Evolutionary conservation across 805 yeast genomes (phyloP), one percentile per base, ranked within the genome.

Genomic region (Kodamaea restingae): DNA sequence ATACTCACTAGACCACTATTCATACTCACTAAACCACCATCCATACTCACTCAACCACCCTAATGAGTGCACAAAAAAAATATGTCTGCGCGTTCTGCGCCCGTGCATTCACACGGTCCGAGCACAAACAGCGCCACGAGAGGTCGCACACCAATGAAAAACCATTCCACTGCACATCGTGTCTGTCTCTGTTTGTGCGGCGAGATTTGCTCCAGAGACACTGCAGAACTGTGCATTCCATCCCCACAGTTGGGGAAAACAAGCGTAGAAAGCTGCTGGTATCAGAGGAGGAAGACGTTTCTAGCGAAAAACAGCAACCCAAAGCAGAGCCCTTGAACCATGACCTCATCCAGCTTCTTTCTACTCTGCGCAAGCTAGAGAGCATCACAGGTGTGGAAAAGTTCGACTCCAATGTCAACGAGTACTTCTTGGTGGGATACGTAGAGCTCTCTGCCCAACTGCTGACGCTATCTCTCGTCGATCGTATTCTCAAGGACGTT

Each of bases 141-240:
- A 70, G 97, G 29, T 82, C 95, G 0, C 98, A 91, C 59, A 91
- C 98, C 7, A 87, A 90, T 58, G 97, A 90, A 61, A 88, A 87
- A 46, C 95, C 95, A 1, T 85, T 82, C 61, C 78, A 78, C 42
- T 85, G 95, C 51, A 66, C 74, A 25, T 71, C 78, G 37, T 85
- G 95, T 55, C 70, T 79, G 7, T 75, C 82, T 35, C 76, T 83
- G 2, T 85, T 85, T 64, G 95, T 85, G 1, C 65, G 95, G 43
- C 65, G 93, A 49, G 95, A 85, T 54, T 63, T 85, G 33, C 65
- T 86, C 12, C 86, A 84, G 50, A 65, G 95, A 27, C 95, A 85
- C 57, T 75, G 82, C 43, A 63, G 91, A 32, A 86, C 95, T 0
- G 93, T 85, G 10, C 95, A 85, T 58, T 71, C 61, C 39, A 56